A percentile compares a stretch with the other conserved stretches of the same genome.
phyloP scores from a whole-genome alignment of 73 alveolate species.

The Tetrahymena elliotti region DNA sequence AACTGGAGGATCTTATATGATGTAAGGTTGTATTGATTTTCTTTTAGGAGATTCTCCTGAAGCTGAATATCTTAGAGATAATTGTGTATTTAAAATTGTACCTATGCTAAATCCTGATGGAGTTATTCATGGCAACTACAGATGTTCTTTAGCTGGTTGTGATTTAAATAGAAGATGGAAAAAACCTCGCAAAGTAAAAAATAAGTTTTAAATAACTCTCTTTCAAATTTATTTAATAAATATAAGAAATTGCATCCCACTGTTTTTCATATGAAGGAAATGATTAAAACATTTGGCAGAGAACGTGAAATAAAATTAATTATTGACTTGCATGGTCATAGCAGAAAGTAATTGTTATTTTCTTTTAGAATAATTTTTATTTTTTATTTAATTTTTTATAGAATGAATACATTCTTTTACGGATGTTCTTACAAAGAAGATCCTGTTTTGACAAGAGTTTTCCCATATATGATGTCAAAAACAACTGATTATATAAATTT shows the following conservation, averaged over 20 bases:
- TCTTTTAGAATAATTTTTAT: background rate
- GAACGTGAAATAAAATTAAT: constrained; percentile 76
- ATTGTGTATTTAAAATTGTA: constrained; percentile 61
- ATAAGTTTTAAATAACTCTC: background rate
- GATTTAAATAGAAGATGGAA: constrained; percentile 77
- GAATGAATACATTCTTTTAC: constrained; percentile 21
- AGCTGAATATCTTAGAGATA: constrained; percentile 70
- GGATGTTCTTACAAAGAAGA: constrained; percentile 35
- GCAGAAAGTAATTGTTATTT: constrained; percentile 42
- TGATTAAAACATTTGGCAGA: constrained; percentile 67
- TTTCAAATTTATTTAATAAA: background rate
- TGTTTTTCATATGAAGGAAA: constrained; percentile 69
- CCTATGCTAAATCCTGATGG: constrained; percentile 85
- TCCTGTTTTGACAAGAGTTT: constrained; percentile 45
- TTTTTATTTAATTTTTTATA: constrained; percentile 14
- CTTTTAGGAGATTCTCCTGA: constrained; percentile 62
- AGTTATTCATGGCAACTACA: constrained; percentile 71
- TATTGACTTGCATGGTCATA: constrained; percentile 71
- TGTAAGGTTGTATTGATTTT: constrained; percentile 77
- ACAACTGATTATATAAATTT: constrained; percentile 43
- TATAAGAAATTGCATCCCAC: constrained; percentile 73
- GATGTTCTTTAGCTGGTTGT: constrained; percentile 61
- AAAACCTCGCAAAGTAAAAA: constrained; percentile 15
- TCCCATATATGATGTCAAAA: constrained; percentile 56
- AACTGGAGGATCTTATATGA: constrained; percentile 70